A percentile compares a stretch with the other conserved stretches of the same genome.
Evolutionary conservation across 192 early-diverging fungal genomes (phyloP).

Genomic region (Entomortierella lignicola): DNA sequence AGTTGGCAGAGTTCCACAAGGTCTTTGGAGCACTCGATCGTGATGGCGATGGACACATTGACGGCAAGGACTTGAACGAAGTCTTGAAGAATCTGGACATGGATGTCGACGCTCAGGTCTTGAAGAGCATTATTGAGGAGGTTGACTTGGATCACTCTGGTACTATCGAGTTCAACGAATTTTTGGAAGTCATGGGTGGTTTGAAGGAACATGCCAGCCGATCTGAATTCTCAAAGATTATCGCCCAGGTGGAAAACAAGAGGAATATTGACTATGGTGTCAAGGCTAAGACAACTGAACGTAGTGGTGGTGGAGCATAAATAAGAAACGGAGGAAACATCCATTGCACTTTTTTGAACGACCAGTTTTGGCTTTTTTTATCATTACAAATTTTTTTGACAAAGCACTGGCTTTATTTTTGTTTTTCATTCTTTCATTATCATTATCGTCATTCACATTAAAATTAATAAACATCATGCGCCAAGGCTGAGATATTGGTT

Average conservation of each 20-base stretch:
- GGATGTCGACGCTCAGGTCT: conserved; percentile 58
- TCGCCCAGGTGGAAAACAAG: conserved; percentile 36
- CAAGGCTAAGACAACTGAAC: conserved; percentile 52
- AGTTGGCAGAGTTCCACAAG: conserved; percentile 66
- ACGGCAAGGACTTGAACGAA: conserved; percentile 60
- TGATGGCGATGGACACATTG: conserved; percentile 69
- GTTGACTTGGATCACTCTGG: conserved; percentile 67
- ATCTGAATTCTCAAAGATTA: conserved; percentile 58
- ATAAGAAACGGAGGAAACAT: no score
- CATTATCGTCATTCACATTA: background rate
- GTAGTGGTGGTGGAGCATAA: conserved; percentile 53
- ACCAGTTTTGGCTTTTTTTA: no score
- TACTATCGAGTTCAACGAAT: conserved; percentile 77
- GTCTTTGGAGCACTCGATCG: conserved; percentile 67
- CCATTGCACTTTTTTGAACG: no score
- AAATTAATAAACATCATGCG: no score
- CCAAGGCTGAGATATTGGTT: no score
- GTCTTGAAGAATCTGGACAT: conserved; percentile 66
- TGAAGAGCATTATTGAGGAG: conserved; percentile 64
- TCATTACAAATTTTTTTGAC: no score
- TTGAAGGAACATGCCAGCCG: conserved; percentile 67
- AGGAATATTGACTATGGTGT: conserved; percentile 47
- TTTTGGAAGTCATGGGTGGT: conserved; percentile 74
- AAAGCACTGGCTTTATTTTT: background rate
- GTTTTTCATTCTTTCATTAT: background rate